Percentiles rank a stretch among this genome's conserved stretches.
These are phyloP conservation scores for Xanthoconium purpureum DNA, from an alignment of 768 basidiomycete genomes.

Conservation along the genomic window DNA sequence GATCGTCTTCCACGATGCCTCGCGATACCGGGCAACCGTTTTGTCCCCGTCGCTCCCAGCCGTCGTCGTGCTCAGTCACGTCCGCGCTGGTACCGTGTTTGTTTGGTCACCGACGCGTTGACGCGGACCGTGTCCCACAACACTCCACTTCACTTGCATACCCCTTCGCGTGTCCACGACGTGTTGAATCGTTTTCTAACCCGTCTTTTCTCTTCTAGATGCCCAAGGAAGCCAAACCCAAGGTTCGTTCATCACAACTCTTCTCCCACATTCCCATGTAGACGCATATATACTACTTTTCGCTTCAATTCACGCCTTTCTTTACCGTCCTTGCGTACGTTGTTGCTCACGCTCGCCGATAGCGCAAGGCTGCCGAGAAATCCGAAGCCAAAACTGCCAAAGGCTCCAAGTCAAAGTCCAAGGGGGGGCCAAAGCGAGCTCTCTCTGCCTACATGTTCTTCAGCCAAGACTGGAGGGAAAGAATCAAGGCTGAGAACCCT, in stretches of 20 bases:
- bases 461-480: slow-evolving; percentile 91
- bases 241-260: slow-evolving; percentile 42
- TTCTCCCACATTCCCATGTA: slow-evolving; percentile 1
- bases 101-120: slow-evolving; percentile 41
- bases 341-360: slow-evolving; percentile 16
- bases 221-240: slow-evolving; percentile 77
- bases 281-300: slow-evolving; percentile 19
- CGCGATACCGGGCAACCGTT: slow-evolving; percentile 13
- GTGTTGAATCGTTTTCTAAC: slow-evolving; percentile 41
- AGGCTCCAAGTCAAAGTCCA: slow-evolving; percentile 74
- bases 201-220: slow-evolving; percentile 46
- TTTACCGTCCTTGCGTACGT: neutral
- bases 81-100: slow-evolving; percentile 27
- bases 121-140: slow-evolving; percentile 29
- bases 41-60: slow-evolving; percentile 11
- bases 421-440: slow-evolving; percentile 72
- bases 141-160: slow-evolving; percentile 31
- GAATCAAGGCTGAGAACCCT: slow-evolving; percentile 94
- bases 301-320: slow-evolving; percentile 3
- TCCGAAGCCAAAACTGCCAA: slow-evolving; percentile 49
- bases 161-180: slow-evolving; percentile 32
- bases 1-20: slow-evolving; percentile 25
- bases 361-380: slow-evolving; percentile 79
- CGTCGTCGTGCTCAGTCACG: slow-evolving; percentile 27
- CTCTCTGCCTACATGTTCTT: slow-evolving; percentile 99